A percentile compares a stretch with the other conserved stretches of the same genome.
Evolutionary conservation across 768 basidiomycete species (phyloP).

Genomic region (Russula olivacea): DNA sequence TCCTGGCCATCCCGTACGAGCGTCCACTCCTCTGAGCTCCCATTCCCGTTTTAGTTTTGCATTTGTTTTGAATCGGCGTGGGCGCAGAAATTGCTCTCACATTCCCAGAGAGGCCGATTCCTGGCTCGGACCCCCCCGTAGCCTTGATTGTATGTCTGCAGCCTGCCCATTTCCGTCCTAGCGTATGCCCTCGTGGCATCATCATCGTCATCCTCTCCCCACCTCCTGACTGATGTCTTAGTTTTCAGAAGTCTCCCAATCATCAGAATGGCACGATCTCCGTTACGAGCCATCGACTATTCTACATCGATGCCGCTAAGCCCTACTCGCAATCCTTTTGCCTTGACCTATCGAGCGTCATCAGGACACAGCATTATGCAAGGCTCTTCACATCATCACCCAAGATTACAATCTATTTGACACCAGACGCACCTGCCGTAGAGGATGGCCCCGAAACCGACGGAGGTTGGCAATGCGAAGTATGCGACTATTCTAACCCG

Average conservation of each 20-base stretch:
- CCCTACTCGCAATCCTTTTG: conserved; percentile 55
- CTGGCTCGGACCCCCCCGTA: no score
- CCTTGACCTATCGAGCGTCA: conserved; percentile 57
- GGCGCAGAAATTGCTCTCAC: not conserved
- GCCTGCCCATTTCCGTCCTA: not conserved
- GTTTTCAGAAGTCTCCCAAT: conserved; percentile 72
- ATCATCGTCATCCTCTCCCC: not conserved
- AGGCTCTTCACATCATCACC: conserved; percentile 86
- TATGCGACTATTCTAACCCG: conserved; percentile 83
- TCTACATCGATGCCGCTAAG: conserved; percentile 62
- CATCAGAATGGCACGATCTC: conserved; percentile 72
- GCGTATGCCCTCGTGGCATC: not conserved
- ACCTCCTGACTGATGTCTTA: conserved; percentile 36
- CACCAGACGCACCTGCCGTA: conserved; percentile 29
- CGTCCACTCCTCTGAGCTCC: not conserved
- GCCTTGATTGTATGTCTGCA: not conserved
- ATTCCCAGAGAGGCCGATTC: not conserved
- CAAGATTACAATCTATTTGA: conserved; percentile 77
- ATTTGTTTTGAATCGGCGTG: not conserved
- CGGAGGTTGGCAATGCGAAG: conserved; percentile 75
- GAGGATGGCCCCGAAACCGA: conserved; percentile 30
- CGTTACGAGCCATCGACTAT: conserved; percentile 77
- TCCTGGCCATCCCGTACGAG: not conserved
- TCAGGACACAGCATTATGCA: conserved; percentile 80
- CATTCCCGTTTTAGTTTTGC: not conserved